A percentile compares a stretch with the other conserved stretches of the same genome.
phyloP scores from a whole-genome alignment of 129 eudicot genomes.

The Centrapalus pauciflorus region DNA sequence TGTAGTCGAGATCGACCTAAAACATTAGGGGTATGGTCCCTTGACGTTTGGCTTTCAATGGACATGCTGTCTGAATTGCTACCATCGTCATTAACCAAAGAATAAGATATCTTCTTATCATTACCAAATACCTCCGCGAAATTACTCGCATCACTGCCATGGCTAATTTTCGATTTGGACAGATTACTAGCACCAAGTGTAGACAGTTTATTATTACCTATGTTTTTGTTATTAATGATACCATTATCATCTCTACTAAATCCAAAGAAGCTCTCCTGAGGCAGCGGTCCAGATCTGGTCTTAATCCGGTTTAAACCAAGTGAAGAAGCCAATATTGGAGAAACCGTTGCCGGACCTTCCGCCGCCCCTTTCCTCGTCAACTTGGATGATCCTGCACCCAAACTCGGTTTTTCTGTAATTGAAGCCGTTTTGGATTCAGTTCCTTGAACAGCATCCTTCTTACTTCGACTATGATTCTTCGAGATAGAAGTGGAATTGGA shows the following conservation, averaged over 20 bases:
- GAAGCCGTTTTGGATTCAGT: slow-evolving; percentile 8
- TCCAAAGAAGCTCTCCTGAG: slow-evolving; percentile 95
- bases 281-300: slow-evolving; percentile 97
- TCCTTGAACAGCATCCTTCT: slow-evolving; percentile 12
- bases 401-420: slow-evolving; percentile 4
- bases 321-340: slow-evolving; percentile 86
- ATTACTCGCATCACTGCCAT: background rate
- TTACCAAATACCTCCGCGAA: slow-evolving; percentile 27
- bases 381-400: slow-evolving; percentile 24
- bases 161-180: slow-evolving; percentile 34
- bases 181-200: slow-evolving; percentile 72
- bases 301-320: slow-evolving; percentile 88
- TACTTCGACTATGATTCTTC: slow-evolving; percentile 6
- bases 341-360: slow-evolving; percentile 44
- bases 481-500: slow-evolving; percentile 8
- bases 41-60: slow-evolving; percentile 37
- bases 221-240: background rate
- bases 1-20: slow-evolving; percentile 58
- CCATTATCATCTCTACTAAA: slow-evolving; percentile 32
- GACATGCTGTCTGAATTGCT: slow-evolving; percentile 46
- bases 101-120: slow-evolving; percentile 18
- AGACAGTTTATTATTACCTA: slow-evolving; percentile 29
- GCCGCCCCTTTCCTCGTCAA: slow-evolving; percentile 28
- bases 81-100: slow-evolving; percentile 40
- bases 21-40: slow-evolving; percentile 61